Percentiles rank a stretch among this genome's conserved stretches.
These are phyloP conservation scores for Claviceps maximensis DNA, from an alignment of 2,329 filamentous ascomycete species.

Conservation along the genomic window DNA sequence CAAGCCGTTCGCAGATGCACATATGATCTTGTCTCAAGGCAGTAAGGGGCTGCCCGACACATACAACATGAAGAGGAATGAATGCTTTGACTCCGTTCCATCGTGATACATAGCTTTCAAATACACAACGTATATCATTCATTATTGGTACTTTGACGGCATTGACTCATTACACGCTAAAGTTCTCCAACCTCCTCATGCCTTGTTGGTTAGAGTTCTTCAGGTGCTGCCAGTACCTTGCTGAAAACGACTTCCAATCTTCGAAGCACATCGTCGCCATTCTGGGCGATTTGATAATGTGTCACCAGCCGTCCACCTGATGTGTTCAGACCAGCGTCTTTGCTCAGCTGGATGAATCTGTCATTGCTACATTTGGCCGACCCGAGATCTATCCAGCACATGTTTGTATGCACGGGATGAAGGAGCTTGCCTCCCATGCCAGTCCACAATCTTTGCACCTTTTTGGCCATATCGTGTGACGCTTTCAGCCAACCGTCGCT, in stretches of 20 bases:
- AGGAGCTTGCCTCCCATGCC: slow-evolving; percentile 53
- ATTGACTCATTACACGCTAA: neutral
- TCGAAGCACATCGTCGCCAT: slow-evolving; percentile 44
- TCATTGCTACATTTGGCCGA: slow-evolving; percentile 34
- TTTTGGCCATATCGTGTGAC: slow-evolving; percentile 50
- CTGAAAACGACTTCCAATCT: slow-evolving; percentile 43
- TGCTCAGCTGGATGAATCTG: slow-evolving; percentile 26
- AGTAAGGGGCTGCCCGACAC: neutral
- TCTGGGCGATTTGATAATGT: slow-evolving; percentile 49
- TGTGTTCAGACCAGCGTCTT: slow-evolving; percentile 29
- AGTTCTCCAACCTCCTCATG: neutral
- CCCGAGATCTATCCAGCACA: slow-evolving; percentile 72
- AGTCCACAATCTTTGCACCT: slow-evolving; percentile 57
- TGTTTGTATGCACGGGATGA: slow-evolving; percentile 74
- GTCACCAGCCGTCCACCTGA: slow-evolving; percentile 30
- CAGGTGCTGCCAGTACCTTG: slow-evolving; percentile 15
- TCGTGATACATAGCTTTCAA: neutral
- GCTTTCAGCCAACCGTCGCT: slow-evolving; percentile 43
- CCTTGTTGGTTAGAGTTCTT: neutral
- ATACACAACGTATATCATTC: neutral
- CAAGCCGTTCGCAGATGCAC: neutral
- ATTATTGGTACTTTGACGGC: neutral
- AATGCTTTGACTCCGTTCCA: neutral
- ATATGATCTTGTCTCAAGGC: neutral
- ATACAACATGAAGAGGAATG: neutral